Evolutionary conservation across 306 rosid genomes (phyloP).

Genomic region (Prunus mongolica): DNA sequence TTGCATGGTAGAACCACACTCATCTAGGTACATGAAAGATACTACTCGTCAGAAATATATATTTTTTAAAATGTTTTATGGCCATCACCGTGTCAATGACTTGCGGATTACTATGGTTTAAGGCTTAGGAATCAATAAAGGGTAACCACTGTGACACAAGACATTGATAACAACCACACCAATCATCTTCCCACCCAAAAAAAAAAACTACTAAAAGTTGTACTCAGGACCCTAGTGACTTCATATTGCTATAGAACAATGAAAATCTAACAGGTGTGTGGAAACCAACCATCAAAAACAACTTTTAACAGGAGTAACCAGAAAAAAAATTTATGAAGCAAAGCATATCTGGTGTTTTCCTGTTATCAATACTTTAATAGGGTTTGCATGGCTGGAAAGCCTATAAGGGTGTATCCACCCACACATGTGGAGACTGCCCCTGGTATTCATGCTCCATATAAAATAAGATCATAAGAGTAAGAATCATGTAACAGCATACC

Average conservation of each 20-base stretch:
- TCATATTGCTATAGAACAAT: neutral
- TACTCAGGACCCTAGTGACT: neutral
- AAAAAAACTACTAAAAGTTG: neutral
- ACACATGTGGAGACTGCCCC: neutral
- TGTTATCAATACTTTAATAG: neutral
- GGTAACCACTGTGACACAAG: neutral
- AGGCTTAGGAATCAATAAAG: neutral
- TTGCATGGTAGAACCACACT: neutral
- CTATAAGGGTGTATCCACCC: slow-evolving; percentile 6
- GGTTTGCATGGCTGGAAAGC: neutral
- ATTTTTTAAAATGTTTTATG: neutral
- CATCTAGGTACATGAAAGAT: neutral
- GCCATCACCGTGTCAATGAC: neutral
- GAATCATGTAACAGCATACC: slow-evolving; percentile 61
- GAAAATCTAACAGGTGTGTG: neutral
- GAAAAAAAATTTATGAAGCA: neutral
- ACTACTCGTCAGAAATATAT: too few relatives aligned
- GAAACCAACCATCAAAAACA: neutral
- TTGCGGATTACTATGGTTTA: neutral
- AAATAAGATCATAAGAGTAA: slow-evolving; percentile 8
- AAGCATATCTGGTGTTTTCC: neutral
- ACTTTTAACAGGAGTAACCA: neutral
- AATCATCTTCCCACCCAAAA: neutral
- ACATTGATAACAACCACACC: neutral
- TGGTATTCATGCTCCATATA: neutral